Evolutionary conservation across 2,329 filamentous ascomycete species (phyloP).

Genomic region (Capronia epimyces): DNA sequence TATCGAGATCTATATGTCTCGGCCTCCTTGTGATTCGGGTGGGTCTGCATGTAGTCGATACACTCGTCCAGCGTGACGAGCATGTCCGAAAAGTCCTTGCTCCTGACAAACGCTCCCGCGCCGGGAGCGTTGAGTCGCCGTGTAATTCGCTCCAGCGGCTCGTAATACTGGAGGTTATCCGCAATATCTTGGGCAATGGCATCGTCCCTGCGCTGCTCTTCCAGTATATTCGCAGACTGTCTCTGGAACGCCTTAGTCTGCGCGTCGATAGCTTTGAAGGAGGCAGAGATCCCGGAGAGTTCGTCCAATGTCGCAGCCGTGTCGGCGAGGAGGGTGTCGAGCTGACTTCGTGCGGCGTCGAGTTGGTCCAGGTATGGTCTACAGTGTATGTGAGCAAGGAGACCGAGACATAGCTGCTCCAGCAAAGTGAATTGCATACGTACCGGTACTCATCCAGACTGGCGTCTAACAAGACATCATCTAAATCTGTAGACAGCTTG

Average conservation of each 20-base stretch:
- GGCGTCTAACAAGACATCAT: slow-evolving; percentile 67
- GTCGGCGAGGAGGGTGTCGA: slow-evolving; percentile 71
- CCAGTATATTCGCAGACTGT: slow-evolving; percentile 81
- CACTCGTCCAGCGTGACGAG: slow-evolving; percentile 82
- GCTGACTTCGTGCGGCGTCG: slow-evolving; percentile 70
- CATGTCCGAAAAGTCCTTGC: slow-evolving; percentile 81
- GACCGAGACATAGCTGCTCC: slow-evolving; percentile 9
- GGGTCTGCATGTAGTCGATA: slow-evolving; percentile 82
- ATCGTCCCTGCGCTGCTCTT: slow-evolving; percentile 73
- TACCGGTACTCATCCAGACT: slow-evolving; percentile 83
- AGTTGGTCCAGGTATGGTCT: slow-evolving; percentile 78
- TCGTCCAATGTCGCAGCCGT: slow-evolving; percentile 70
- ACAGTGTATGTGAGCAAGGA: slow-evolving; percentile 4
- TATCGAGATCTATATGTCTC: slow-evolving; percentile 85
- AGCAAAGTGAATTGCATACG: too few species aligned
- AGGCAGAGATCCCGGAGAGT: slow-evolving; percentile 71
- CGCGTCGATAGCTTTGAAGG: slow-evolving; percentile 78
- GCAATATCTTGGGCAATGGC: slow-evolving; percentile 77
- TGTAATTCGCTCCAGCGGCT: slow-evolving; percentile 86
- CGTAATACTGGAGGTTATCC: slow-evolving; percentile 88
- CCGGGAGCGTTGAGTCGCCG: slow-evolving; percentile 86
- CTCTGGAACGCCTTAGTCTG: slow-evolving; percentile 91
- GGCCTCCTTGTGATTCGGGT: slow-evolving; percentile 80
- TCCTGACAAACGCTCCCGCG: slow-evolving; percentile 76
- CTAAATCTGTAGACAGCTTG: slow-evolving; percentile 54